Base-by-base conservation (phyloP, 768 basidiomycete species). In the Leccinum broughii region DNA sequence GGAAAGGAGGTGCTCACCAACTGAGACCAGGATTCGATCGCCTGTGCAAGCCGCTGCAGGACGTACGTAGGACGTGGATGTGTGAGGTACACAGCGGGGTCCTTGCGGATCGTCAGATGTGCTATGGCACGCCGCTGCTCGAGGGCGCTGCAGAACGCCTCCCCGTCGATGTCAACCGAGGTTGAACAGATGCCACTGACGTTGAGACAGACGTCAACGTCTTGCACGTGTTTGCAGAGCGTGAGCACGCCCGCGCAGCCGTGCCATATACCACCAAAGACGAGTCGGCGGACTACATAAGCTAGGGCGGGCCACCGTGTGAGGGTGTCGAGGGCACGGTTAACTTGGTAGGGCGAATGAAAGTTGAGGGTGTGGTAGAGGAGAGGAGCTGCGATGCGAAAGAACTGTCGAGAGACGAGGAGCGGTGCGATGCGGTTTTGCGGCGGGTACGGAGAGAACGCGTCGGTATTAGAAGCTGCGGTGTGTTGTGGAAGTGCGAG, bases 361-460 rank as follows among this genome's bases (percentile, higher is more conserved):
- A 89, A 67, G 64, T 77, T 75, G 48, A 88, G 61, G 48, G 78
- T 77, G 66, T 81, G 76, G 75, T 88, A 88, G 62, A 85, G 78
- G 13, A 86, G 76, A 2, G 86, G 86, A 0, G 80, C 79, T 2
- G 77, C 79, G 60, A 89, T 86, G 60, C 88, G 80, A 49, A 78
- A 70, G 74, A 87, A 84, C 24, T 74, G 66, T 41, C 72, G 79
- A 54, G 73, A 86, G 51, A 84, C 82, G 55, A 83, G 79, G 15
- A 88, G 78, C 0, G 80, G 77, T 5, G 82, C 75, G 17, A 74
- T 66, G 14, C 71, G 72, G 32, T 71, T 66, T 50, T 62, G 57
- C 56, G 60, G 54, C 10, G 56, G 56, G 51, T 34, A 51, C 6
- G 59, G 61, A 46, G 64, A 58, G 54, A 60, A 67, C 56, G 63